Conservation (phyloP, 2,329 filamentous ascomycete genomes). For the Aspergillus felis region DNA sequence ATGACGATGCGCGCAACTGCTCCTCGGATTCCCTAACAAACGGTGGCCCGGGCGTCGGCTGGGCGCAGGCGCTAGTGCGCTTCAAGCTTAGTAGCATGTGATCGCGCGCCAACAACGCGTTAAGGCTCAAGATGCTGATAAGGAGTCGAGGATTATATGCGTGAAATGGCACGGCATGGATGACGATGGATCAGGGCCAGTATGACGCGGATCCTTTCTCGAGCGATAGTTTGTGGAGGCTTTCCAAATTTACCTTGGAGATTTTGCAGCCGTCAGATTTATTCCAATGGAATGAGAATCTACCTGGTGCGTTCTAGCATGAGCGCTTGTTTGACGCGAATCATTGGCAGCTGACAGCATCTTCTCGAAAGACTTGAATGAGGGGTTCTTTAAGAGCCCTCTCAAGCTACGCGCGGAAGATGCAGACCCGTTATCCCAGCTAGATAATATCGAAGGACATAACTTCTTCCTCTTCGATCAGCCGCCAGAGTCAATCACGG, state of each 20-base stretch:
- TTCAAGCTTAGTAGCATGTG: constrained; percentile 16
- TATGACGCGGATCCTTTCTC: constrained; percentile 30
- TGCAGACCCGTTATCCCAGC: constrained; percentile 25
- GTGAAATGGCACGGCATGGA: not conserved
- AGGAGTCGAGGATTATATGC: constrained; percentile 9
- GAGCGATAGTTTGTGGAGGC: constrained; percentile 33
- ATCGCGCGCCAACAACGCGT: constrained; percentile 22
- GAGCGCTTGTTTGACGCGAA: not conserved
- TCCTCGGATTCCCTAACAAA: constrained; percentile 23
- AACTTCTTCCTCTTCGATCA: constrained; percentile 19
- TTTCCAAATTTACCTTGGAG: constrained; percentile 37
- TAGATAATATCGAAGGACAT: constrained; percentile 29
- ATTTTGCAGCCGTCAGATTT: constrained; percentile 34
- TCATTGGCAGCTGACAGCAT: not conserved
- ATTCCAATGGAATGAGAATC: constrained; percentile 31
- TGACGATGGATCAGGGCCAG: constrained; percentile 26
- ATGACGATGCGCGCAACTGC: not conserved
- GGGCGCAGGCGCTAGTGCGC: constrained; percentile 8
- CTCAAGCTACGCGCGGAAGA: constrained; percentile 20
- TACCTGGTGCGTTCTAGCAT: constrained; percentile 28
- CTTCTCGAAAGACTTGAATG: constrained; percentile 19
- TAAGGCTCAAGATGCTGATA: constrained; percentile 1
- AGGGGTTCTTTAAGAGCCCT: constrained; percentile 21
- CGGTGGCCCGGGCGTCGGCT: constrained; percentile 23
- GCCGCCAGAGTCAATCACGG: constrained; percentile 15